Conservation (phyloP, 179 eudicot species). For the Patellifolia procumbens region DNA sequence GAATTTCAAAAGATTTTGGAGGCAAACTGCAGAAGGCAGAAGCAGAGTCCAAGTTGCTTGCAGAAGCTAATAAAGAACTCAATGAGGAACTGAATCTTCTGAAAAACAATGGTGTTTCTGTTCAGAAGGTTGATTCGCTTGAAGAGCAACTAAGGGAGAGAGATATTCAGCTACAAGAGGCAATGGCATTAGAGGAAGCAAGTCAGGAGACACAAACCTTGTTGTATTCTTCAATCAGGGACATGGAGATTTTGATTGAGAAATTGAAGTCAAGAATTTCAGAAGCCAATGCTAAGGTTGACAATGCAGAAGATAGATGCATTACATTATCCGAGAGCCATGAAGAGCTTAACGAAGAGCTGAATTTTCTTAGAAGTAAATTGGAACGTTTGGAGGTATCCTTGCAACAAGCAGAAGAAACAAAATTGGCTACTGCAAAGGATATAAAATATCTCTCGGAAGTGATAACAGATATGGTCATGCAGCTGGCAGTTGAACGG, state of each 20-base stretch:
- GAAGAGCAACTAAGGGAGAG: conserved; percentile 63
- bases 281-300: conserved; percentile 62
- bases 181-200: conserved; percentile 72
- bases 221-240: conserved; percentile 58
- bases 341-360: conserved; percentile 60
- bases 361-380: conserved; percentile 51
- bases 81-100: conserved; percentile 42
- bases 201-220: conserved; percentile 69
- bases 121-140: conserved; percentile 49
- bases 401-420: conserved; percentile 65
- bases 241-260: conserved; percentile 77
- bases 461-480: conserved; percentile 68
- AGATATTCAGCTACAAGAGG: conserved; percentile 60
- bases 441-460: conserved; percentile 61
- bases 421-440: conserved; percentile 65
- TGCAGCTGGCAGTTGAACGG: conserved; percentile 85
- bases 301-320: conserved; percentile 70
- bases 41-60: conserved; percentile 44
- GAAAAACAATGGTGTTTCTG: conserved; percentile 33
- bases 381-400: conserved; percentile 64
- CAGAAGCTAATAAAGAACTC: conserved; percentile 51
- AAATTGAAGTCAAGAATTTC: conserved; percentile 61
- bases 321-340: conserved; percentile 64
- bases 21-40: conserved; percentile 53
- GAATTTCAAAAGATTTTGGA: conserved; percentile 63